phyloP scores from a whole-genome alignment of 352 stramenopile genomes.

The Globisporangium sylvaticum region DNA sequence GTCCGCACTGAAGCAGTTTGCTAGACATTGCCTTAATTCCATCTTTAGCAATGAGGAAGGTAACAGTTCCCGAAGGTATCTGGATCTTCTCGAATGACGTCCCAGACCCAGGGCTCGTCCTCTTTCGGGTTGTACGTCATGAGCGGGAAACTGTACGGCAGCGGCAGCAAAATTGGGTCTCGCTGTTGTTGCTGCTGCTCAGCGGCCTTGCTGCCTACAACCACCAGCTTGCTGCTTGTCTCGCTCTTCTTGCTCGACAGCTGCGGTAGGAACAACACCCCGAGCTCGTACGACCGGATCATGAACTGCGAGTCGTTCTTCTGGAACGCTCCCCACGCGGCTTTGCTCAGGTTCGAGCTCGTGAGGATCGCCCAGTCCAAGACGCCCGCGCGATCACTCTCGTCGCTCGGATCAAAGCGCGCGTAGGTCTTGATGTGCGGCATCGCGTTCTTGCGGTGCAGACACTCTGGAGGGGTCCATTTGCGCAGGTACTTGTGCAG shows the following conservation, averaged over 20 bases:
- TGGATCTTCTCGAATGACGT: constrained; percentile 56
- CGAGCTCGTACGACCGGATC: constrained; percentile 82
- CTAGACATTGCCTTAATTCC: too few species aligned
- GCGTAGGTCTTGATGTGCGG: constrained; percentile 83
- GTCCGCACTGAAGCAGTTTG: not conserved
- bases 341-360: constrained; percentile 82
- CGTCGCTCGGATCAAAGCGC: constrained; percentile 34
- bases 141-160: constrained; percentile 70
- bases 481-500: constrained; percentile 82
- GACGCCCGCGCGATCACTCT: constrained; percentile 13
- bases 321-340: constrained; percentile 70
- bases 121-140: constrained; percentile 59
- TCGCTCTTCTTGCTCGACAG: constrained; percentile 14
- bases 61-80: constrained; percentile 76
- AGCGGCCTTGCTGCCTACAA: constrained; percentile 32
- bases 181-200: not conserved
- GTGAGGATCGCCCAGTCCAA: constrained; percentile 78
- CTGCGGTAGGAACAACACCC: constrained; percentile 63
- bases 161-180: constrained; percentile 24
- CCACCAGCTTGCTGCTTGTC: constrained; percentile 17
- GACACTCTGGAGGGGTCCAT: constrained; percentile 47
- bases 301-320: constrained; percentile 76
- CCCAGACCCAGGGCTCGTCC: constrained; percentile 83
- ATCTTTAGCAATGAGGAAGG: constrained; percentile 46
- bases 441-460: constrained; percentile 77